Percentiles rank a stretch among this genome's conserved stretches.
Evolutionary conservation across 1,284 basidiomycete genomes (phyloP).

Genomic region (Exobasidium cylindrosporum): DNA sequence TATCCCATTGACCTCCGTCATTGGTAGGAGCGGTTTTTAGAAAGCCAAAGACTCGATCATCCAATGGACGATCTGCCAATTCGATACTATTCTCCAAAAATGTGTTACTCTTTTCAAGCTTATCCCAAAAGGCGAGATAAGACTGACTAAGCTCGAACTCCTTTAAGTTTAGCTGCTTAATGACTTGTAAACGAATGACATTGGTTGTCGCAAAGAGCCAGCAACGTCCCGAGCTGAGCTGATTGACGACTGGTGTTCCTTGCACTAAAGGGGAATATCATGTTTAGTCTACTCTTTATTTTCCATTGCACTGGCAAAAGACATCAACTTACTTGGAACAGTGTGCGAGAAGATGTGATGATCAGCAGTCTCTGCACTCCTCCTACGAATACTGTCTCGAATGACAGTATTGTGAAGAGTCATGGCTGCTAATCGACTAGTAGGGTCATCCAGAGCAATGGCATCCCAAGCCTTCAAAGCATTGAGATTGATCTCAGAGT

Average conservation of each 20-base stretch:
- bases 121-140: slow-evolving; percentile 39
- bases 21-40: slow-evolving; percentile 75
- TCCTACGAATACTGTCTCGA: slow-evolving; percentile 65
- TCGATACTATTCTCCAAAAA: slow-evolving; percentile 85
- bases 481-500: slow-evolving; percentile 12
- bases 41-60: slow-evolving; percentile 75
- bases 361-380: slow-evolving; percentile 66
- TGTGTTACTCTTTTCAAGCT: slow-evolving; percentile 91
- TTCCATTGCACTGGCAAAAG: neutral
- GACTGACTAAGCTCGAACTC: slow-evolving; percentile 87
- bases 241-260: slow-evolving; percentile 72
- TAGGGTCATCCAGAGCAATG: slow-evolving; percentile 57
- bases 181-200: slow-evolving; percentile 75
- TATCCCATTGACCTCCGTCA: slow-evolving; percentile 83
- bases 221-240: slow-evolving; percentile 62
- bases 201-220: slow-evolving; percentile 60
- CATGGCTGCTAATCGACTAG: slow-evolving; percentile 73
- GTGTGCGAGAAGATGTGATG: slow-evolving; percentile 79
- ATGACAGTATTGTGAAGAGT: slow-evolving; percentile 75
- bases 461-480: slow-evolving; percentile 29
- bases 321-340: slow-evolving; percentile 17
- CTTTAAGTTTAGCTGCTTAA: slow-evolving; percentile 77
- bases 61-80: slow-evolving; percentile 73
- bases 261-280: slow-evolving; percentile 62
- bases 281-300: neutral